Conservation (phyloP, 768 basidiomycete species). For the Sporobolomyces pararoseus region DNA sequence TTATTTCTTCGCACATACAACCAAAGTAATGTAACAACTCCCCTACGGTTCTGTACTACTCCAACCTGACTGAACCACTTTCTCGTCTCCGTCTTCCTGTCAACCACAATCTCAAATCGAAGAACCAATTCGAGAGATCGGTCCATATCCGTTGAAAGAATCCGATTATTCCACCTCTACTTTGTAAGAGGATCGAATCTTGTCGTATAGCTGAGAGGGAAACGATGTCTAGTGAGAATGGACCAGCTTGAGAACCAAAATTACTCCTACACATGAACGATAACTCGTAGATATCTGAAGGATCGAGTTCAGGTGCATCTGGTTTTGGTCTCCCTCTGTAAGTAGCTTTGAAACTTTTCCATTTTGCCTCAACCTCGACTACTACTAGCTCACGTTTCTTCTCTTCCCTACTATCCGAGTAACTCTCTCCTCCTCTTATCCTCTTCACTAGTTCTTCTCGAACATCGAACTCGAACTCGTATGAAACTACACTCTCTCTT, state of each 20-base stretch:
- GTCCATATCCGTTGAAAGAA: neutral
- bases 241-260: conserved; percentile 44
- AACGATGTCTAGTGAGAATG: conserved; percentile 30
- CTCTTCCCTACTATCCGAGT: neutral
- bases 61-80: neutral
- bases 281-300: conserved; percentile 39
- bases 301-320: conserved; percentile 39
- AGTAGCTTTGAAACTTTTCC: conserved; percentile 39
- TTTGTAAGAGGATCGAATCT: too few species aligned
- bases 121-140: neutral
- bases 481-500: conserved; percentile 37
- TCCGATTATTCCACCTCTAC: neutral
- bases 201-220: conserved; percentile 12
- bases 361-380: conserved; percentile 17
- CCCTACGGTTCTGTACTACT: neutral
- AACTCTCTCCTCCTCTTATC: neutral
- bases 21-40: too few species aligned
- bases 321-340: conserved; percentile 38
- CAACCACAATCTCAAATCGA: neutral
- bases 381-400: neutral
- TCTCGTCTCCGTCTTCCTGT: neutral
- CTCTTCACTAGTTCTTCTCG: neutral
- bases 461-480: conserved; percentile 39
- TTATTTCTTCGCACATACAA: too few species aligned
- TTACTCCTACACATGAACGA: conserved; percentile 44